Percentiles rank a stretch among this genome's conserved stretches.
Conservation (phyloP, 257 asterid species). For the Ophiorrhiza pumila region DNA sequence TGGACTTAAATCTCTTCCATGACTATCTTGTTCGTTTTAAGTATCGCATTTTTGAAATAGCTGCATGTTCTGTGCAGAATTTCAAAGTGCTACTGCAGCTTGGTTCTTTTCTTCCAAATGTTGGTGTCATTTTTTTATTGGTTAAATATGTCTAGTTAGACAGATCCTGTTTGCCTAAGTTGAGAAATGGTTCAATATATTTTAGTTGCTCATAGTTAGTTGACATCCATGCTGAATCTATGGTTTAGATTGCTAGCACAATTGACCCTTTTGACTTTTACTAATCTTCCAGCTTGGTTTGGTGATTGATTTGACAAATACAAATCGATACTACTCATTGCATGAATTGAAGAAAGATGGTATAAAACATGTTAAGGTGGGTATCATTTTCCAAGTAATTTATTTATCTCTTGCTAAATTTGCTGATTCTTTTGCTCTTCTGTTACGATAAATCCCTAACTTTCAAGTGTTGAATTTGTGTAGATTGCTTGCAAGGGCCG, state of each 20-base stretch:
- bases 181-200: neutral
- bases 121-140: neutral
- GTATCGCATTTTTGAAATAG: neutral
- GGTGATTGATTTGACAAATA: slow-evolving; percentile 97
- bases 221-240: neutral
- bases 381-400: slow-evolving; percentile 9
- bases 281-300: slow-evolving; percentile 73
- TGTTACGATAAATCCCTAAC: neutral
- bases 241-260: slow-evolving; percentile 1
- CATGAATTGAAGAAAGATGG: slow-evolving; percentile 73
- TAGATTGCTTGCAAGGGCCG: slow-evolving; percentile 98
- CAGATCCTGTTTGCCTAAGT: neutral
- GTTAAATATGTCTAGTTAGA: neutral
- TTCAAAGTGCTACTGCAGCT: neutral
- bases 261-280: slow-evolving; percentile 19
- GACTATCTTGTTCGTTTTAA: neutral
- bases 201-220: neutral
- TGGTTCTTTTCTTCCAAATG: neutral
- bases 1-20: slow-evolving; percentile 1
- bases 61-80: neutral
- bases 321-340: slow-evolving; percentile 71
- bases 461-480: slow-evolving; percentile 18
- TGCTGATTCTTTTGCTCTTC: neutral
- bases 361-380: slow-evolving; percentile 92
- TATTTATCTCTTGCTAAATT: neutral